Conservation (phyloP, 2,329 filamentous ascomycete genomes). For the Trichoderma harzianum region DNA sequence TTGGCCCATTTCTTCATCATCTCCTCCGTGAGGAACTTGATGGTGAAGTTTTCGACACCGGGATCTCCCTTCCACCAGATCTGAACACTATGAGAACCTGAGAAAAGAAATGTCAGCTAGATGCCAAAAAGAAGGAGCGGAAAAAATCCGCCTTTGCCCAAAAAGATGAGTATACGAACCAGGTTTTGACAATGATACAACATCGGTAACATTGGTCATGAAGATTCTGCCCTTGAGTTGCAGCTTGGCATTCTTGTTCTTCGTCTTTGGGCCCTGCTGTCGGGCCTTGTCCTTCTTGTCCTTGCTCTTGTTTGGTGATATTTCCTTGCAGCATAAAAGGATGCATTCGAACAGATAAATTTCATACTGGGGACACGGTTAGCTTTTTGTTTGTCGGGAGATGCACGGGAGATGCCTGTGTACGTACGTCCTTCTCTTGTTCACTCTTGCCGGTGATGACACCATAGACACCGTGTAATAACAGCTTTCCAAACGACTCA, state of each 20-base stretch:
- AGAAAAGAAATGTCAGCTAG: conserved; percentile 2
- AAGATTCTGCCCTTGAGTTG: conserved; percentile 97
- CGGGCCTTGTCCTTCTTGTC: conserved; percentile 68
- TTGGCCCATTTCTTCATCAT: conserved; percentile 88
- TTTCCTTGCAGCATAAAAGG: conserved; percentile 93
- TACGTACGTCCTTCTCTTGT: conserved; percentile 79
- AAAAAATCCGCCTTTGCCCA: neutral
- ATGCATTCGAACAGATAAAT: conserved; percentile 97
- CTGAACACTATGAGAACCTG: conserved; percentile 89
- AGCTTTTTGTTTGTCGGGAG: neutral
- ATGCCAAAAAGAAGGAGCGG: neutral
- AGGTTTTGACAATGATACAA: conserved; percentile 82
- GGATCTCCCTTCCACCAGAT: conserved; percentile 99
- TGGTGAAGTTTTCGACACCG: conserved; percentile 92
- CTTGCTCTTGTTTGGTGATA: conserved; percentile 77
- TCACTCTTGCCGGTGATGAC: conserved; percentile 89
- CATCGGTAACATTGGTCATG: conserved; percentile 97
- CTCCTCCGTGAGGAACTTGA: conserved; percentile 89
- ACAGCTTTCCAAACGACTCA: conserved; percentile 83
- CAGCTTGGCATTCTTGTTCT: conserved; percentile 71
- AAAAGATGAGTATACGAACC: conserved; percentile 54
- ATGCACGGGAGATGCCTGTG: neutral
- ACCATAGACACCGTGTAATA: conserved; percentile 86
- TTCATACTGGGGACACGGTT: conserved; percentile 64
- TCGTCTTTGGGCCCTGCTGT: conserved; percentile 53